Conservation (phyloP, 1,139 yeast genomes). For the Candida anutae region DNA sequence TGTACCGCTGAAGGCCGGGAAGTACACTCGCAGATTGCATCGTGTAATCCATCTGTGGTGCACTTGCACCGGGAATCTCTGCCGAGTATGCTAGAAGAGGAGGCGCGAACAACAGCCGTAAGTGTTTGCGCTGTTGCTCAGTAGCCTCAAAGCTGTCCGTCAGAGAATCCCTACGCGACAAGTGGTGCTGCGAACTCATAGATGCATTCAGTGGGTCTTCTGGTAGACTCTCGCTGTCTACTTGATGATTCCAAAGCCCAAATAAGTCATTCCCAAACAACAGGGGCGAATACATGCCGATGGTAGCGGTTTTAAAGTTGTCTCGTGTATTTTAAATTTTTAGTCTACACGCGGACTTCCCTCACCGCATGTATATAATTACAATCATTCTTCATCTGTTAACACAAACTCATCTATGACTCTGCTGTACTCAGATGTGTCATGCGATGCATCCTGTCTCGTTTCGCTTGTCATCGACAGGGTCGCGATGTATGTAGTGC, state of each 20-base stretch:
- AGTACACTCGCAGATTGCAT: conserved; percentile 15
- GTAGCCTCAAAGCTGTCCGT: neutral
- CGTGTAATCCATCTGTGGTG: conserved; percentile 22
- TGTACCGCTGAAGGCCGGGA: conserved; percentile 4
- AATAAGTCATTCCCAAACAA: conserved; percentile 37
- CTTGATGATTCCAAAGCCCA: conserved; percentile 28
- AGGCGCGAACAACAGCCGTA: conserved; percentile 33
- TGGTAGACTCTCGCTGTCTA: neutral
- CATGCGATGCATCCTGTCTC: no score
- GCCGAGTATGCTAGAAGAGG: conserved; percentile 49
- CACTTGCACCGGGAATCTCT: conserved; percentile 41
- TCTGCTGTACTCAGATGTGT: conserved; percentile 1
- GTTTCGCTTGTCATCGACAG: conserved; percentile 2
- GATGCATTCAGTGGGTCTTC: neutral
- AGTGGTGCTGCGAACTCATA: neutral
- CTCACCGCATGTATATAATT: no score
- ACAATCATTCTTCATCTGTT: conserved; percentile 27
- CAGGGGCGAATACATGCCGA: conserved; percentile 42
- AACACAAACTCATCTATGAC: conserved; percentile 45
- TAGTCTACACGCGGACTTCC: no score
- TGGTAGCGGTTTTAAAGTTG: no score
- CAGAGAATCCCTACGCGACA: no score
- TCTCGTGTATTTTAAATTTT: no score
- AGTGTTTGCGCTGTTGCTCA: conserved; percentile 14
- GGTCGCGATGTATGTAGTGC: conserved; percentile 3